Percentiles rank a stretch among this genome's conserved stretches.
These are phyloP conservation scores for Coniella vitis DNA, from an alignment of 2,329 filamentous ascomycete species.

Conservation along the genomic window DNA sequence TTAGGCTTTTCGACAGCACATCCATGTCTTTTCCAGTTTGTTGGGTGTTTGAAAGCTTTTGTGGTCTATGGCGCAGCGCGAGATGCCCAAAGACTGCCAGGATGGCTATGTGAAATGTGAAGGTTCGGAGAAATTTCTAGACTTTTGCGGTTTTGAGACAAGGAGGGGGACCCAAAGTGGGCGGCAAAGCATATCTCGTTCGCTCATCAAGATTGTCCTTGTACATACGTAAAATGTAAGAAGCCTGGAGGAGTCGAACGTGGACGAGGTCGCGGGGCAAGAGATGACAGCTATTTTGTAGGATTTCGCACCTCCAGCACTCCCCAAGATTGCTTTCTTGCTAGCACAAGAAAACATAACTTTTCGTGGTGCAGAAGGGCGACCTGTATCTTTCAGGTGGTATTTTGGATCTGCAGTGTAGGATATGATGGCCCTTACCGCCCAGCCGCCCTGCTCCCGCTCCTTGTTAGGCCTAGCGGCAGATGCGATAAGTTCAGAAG, in stretches of 20 bases:
- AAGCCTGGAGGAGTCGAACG: too few species aligned
- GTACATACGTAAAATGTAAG: too few species aligned
- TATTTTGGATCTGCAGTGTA: conserved; percentile 18
- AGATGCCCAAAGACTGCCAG: not conserved
- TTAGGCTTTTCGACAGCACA: not conserved
- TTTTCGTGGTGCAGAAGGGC: not conserved
- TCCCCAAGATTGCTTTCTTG: too few species aligned
- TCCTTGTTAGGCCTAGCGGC: conserved; percentile 18
- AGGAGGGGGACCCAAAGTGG: too few species aligned
- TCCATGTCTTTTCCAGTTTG: conserved; percentile 1
- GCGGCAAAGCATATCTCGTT: not conserved
- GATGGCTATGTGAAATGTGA: not conserved
- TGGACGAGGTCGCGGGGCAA: too few species aligned
- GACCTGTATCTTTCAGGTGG: not conserved
- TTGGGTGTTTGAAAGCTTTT: conserved; percentile 9
- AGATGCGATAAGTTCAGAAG: conserved; percentile 18
- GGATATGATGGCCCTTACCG: too few species aligned
- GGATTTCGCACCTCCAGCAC: too few species aligned
- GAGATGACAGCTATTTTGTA: too few species aligned
- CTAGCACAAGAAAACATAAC: too few species aligned
- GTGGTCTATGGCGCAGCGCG: not conserved
- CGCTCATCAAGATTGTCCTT: too few species aligned
- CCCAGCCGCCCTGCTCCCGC: conserved; percentile 23
- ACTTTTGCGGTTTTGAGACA: not conserved
- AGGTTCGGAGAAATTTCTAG: not conserved